Evolutionary conservation across 208 protist genomes (phyloP), one percentile per base, ranked within the genome.

Genomic region (Leishmania tropica): DNA sequence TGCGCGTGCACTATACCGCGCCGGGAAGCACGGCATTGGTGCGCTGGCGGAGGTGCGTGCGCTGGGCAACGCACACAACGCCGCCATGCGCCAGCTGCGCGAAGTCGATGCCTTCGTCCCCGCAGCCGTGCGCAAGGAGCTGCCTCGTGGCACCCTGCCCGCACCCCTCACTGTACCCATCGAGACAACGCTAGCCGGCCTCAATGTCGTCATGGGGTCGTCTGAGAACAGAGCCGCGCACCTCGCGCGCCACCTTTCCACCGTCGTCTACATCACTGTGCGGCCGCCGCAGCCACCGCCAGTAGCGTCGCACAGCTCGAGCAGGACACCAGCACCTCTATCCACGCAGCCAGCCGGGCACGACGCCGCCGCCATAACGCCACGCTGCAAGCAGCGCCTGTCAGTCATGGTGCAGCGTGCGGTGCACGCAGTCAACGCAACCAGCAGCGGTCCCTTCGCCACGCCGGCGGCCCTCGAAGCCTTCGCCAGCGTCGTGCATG

Each of bases 91-190:
- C 7, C 82, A 73, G 17, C 73, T 83, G 45, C 51, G 74, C 47
- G 35, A 62, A 17, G 70, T 85, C 35, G 76, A 82, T 45, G 47
- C 45, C 42, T 85, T 85, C 24, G 56, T 85, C 6, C 82, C 82
- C 21, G 31, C 3, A 40, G 65, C 79, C 58, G 19, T 71, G 71
- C 54, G 75, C 2, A n/a, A 78, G 21, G 45, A 77, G 15, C 15
- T 76, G 21, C 51, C 31, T 4, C 71, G 17, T 17, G 56, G 35
- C 53, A 60, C 45, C 56, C 17, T 42, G 35, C 21, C 3, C 0
- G n/a, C 11, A 24, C 53, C 37, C 17, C 67, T n/a, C 67, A 31
- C 64, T 11, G 24, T 45, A 5, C 28, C 64, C 64, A 24, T 42
- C 5, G 13, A 35, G 8, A 35, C n/a, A 19, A 65, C 60, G 7